Evolutionary conservation across 2,329 filamentous ascomycete genomes (phyloP).

Genomic region (Onygena corvina): DNA sequence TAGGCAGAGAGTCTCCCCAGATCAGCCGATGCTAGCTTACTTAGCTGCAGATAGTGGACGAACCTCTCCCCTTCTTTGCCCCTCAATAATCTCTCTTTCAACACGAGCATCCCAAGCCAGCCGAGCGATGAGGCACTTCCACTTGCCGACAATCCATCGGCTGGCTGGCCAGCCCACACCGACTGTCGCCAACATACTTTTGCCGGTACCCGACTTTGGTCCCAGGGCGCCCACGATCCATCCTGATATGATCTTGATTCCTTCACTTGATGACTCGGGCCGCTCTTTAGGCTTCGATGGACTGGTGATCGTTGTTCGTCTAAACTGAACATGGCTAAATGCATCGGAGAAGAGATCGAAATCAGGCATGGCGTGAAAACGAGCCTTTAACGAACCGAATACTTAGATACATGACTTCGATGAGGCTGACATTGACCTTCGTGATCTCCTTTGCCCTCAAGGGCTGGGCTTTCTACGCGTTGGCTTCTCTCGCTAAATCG

Average conservation of each 20-base stretch:
- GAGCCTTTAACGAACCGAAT: neutral
- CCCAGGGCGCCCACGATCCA: neutral
- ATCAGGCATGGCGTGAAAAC: slow-evolving; percentile 1
- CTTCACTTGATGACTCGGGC: neutral
- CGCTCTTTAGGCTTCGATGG: neutral
- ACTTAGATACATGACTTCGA: slow-evolving; percentile 1
- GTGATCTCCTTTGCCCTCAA: neutral
- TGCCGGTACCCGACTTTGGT: neutral
- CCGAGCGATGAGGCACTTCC: neutral
- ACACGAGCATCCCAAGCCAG: slow-evolving; percentile 2
- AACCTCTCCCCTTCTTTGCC: neutral
- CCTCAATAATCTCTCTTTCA: too few species aligned
- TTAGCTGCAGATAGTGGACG: slow-evolving; percentile 2
- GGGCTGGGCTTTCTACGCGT: neutral
- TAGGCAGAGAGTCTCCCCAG: neutral
- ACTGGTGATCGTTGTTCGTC: neutral
- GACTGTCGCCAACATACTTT: slow-evolving; percentile 1
- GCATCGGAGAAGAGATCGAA: neutral
- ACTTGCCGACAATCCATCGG: neutral
- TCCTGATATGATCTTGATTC: slow-evolving; percentile 1
- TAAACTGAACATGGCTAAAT: neutral
- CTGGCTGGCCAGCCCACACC: neutral
- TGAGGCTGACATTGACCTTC: slow-evolving; percentile 4
- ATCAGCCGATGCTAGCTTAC: neutral
- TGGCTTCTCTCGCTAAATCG: neutral